Evolutionary conservation across 2,329 filamentous ascomycete species (phyloP), one percentile per base, ranked within the genome.

Genomic region (Colletotrichum sp.): DNA sequence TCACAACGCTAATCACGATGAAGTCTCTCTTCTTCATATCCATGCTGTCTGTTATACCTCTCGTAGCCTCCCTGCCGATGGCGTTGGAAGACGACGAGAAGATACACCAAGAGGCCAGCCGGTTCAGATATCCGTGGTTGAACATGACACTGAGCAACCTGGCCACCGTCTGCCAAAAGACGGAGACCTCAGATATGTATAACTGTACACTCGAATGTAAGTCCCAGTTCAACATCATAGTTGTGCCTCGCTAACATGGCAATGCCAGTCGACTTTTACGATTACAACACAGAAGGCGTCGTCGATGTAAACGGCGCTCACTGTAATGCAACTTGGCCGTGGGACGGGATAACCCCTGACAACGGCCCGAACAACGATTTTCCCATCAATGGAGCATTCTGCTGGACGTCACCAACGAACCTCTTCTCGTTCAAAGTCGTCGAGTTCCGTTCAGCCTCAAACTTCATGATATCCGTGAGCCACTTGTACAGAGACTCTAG

Each of bases 291-390:
- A 10, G 77, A 77, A 60, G 75, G 59, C 49, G 39, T 72, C 55
- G 71, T 76, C 36, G 75, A 77, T 26, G 57, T 77, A 57, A 78
- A 72, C 68, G 76, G 68, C n/a, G 77, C 77, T 21, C 69, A 67
- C 32, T 81, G 80, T 75, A 59, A 76, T 12, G 71, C 76, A 32
- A 39, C 55, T 15, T 81, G 80, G 79, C n/a, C 76, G 21, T 81
- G 80, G 80, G 80, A 81, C 68, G 79, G 80, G 52, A 28, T 78
- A 39, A 76, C 78, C 4, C 55, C 71, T 8, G 34, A 71, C 15
- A 71, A 78, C 12, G 80, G 80, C 18, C 44, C 88, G 85, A 3
- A 77, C 77, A 57, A 80, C 72, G 72, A 63, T 32, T 80, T 77
- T 26, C 68, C 67, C 30, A 71, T 26, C 15, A n/a, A 72, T 18